These are phyloP conservation scores for Eucalyptus marginata DNA, from an alignment of 345 rosid genomes.

Conservation along the genomic window DNA sequence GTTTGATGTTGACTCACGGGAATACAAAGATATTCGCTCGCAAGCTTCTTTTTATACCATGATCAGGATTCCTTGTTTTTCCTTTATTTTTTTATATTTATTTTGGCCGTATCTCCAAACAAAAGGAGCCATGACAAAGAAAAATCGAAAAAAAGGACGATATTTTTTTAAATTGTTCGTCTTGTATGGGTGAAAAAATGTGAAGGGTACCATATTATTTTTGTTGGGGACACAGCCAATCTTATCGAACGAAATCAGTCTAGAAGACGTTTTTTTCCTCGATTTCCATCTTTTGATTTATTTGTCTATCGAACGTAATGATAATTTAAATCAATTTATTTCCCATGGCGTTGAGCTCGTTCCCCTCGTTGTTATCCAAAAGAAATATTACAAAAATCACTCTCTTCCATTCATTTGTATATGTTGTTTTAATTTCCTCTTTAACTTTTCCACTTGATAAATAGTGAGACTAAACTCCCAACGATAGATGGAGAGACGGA, in stretches of 20 bases:
- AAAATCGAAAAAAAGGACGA: not conserved
- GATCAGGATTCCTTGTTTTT: not conserved
- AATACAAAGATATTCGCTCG: not conserved
- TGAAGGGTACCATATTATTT: not conserved
- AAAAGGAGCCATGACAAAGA: not conserved
- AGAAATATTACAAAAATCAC: not conserved
- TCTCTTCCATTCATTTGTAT: not conserved
- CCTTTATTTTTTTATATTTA: too few species aligned
- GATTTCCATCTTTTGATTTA: not conserved
- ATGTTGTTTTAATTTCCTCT: too few species aligned
- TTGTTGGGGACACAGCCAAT: not conserved
- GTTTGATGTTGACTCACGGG: not conserved
- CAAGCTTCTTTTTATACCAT: not conserved
- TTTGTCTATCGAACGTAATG: not conserved
- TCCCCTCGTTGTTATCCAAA: not conserved
- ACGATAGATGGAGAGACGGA: not conserved
- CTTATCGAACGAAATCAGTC: not conserved
- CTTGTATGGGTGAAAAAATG: not conserved
- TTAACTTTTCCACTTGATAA: not conserved
- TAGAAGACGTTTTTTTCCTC: not conserved
- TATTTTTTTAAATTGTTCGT: not conserved
- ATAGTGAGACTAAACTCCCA: not conserved
- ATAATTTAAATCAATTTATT: too few species aligned
- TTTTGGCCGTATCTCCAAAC: not conserved
- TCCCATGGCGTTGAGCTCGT: not conserved